These are phyloP conservation scores for Phyllosticta citrichinensis DNA, from an alignment of 2,329 filamentous ascomycete species.

Conservation along the genomic window DNA sequence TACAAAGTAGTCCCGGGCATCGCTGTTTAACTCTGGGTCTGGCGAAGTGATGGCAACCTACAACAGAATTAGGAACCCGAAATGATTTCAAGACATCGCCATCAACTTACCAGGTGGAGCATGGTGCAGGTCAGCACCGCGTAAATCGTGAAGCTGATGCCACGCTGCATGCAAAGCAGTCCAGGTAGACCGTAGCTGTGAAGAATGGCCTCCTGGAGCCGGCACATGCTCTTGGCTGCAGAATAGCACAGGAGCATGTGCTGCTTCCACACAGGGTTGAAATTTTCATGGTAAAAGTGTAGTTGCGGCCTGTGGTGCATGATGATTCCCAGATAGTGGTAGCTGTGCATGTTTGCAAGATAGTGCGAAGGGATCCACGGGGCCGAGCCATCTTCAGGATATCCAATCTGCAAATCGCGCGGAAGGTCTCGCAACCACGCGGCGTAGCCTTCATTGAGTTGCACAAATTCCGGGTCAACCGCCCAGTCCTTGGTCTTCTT, in stretches of 20 bases:
- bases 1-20: constrained; percentile 81
- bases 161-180: constrained; percentile 82
- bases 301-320: constrained; percentile 83
- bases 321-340: constrained; percentile 77
- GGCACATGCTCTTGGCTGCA: constrained; percentile 75
- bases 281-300: constrained; percentile 61
- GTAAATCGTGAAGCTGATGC: constrained; percentile 94
- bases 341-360: constrained; percentile 78
- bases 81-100: constrained; percentile 8
- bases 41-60: constrained; percentile 89
- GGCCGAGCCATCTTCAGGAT: constrained; percentile 65
- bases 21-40: constrained; percentile 74
- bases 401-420: constrained; percentile 64
- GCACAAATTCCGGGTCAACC: constrained; percentile 70
- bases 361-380: constrained; percentile 83
- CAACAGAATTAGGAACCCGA: constrained; percentile 14
- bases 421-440: constrained; percentile 71
- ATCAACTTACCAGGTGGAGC: constrained; percentile 68
- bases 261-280: constrained; percentile 72
- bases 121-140: constrained; percentile 83
- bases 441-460: constrained; percentile 66
- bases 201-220: constrained; percentile 74
- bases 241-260: constrained; percentile 81
- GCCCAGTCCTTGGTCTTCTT: constrained; percentile 77
- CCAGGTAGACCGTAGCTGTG: constrained; percentile 68